These are phyloP conservation scores for Cladorrhinum samala DNA, from an alignment of 495 filamentous ascomycete species.

Conservation along the genomic window DNA sequence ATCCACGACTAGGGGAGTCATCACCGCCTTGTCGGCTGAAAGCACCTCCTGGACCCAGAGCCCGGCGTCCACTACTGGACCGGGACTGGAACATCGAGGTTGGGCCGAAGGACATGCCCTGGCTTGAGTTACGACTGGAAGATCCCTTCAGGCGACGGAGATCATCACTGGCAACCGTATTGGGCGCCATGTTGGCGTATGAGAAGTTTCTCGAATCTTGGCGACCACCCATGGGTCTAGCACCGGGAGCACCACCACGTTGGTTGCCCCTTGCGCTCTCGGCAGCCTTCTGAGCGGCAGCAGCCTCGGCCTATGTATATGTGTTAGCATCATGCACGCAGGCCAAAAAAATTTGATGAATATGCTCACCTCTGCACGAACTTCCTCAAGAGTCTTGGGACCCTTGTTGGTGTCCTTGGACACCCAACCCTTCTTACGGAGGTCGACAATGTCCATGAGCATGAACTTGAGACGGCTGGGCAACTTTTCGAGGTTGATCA, in stretches of 20 bases:
- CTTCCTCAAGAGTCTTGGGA: conserved; percentile 90
- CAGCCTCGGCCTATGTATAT: conserved; percentile 53
- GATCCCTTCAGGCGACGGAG: conserved; percentile 67
- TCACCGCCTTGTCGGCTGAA: conserved; percentile 69
- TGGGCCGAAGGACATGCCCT: conserved; percentile 65
- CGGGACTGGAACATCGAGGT: conserved; percentile 71
- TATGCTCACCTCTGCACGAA: conserved; percentile 68
- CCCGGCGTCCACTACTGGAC: conserved; percentile 75
- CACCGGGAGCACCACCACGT: conserved; percentile 56
- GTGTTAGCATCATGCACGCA: conserved; percentile 14
- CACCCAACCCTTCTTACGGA: conserved; percentile 66
- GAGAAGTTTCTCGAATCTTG: conserved; percentile 82
- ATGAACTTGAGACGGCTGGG: conserved; percentile 89
- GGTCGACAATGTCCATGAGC: conserved; percentile 89
- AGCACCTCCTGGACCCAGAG: conserved; percentile 57
- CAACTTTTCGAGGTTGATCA: conserved; percentile 69
- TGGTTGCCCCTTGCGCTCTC: conserved; percentile 55
- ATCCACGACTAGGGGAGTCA: conserved; percentile 71
- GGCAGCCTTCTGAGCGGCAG: conserved; percentile 60
- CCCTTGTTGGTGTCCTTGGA: conserved; percentile 88
- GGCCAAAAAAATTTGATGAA: background rate
- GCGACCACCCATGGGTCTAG: conserved; percentile 66
- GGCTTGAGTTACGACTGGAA: conserved; percentile 47
- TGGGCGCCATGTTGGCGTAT: conserved; percentile 57
- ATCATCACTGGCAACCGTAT: conserved; percentile 83